Conservation (phyloP, 1,139 yeast genomes). For the Oligophagozyma castellii region DNA sequence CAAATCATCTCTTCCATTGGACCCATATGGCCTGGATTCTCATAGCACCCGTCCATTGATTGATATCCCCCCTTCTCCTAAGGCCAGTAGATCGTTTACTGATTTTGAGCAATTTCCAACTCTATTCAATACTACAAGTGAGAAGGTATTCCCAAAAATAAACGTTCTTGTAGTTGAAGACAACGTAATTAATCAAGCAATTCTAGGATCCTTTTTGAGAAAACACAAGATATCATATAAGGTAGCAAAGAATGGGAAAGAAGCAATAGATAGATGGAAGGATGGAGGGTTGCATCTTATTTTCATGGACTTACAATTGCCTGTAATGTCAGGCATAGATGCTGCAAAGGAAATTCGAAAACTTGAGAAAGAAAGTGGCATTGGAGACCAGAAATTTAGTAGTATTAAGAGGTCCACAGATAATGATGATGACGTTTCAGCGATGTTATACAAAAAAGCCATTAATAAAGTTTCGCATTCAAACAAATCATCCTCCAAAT, state of each 20-base stretch:
- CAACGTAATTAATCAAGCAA: slow-evolving; percentile 85
- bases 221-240: slow-evolving; percentile 76
- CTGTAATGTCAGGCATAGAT: slow-evolving; percentile 85
- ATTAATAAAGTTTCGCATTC: neutral
- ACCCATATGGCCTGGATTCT: slow-evolving; percentile 1
- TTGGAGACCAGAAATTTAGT: slow-evolving; percentile 37
- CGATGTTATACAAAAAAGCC: too few relatives aligned
- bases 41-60: slow-evolving; percentile 1
- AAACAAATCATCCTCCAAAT: slow-evolving; percentile 16
- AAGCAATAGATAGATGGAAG: slow-evolving; percentile 86
- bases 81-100: neutral
- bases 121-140: slow-evolving; percentile 11
- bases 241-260: slow-evolving; percentile 83
- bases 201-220: slow-evolving; percentile 81
- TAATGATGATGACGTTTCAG: slow-evolving; percentile 6
- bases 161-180: slow-evolving; percentile 92
- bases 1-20: neutral
- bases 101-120: slow-evolving; percentile 7
- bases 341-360: slow-evolving; percentile 84
- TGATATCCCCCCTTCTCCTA: neutral
- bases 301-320: slow-evolving; percentile 88
- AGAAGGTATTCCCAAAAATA: slow-evolving; percentile 48
- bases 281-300: slow-evolving; percentile 86
- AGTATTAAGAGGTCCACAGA: slow-evolving; percentile 2
- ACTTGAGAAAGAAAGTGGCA: slow-evolving; percentile 63